Percentiles rank a stretch among this genome's conserved stretches.
These are phyloP conservation scores for Nidula microcarpa DNA, from an alignment of 768 basidiomycete species.

Conservation along the genomic window DNA sequence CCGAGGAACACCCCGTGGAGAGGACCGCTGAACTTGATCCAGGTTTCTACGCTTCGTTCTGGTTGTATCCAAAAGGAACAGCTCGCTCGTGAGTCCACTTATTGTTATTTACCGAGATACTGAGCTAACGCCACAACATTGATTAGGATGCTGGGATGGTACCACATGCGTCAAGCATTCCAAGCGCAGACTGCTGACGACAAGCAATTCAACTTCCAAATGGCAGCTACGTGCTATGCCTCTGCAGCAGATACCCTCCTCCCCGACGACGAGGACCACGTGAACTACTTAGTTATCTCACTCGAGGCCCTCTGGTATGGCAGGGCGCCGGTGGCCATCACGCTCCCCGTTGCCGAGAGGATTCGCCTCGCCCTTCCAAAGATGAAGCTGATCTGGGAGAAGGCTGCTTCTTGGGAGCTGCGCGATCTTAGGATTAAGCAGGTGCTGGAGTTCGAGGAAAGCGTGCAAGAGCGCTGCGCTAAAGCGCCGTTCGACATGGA, in stretches of 20 bases:
- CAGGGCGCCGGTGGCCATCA: conserved; percentile 17
- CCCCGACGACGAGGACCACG: conserved; percentile 33
- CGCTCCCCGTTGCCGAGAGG: conserved; percentile 16
- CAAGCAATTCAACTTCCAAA: conserved; percentile 10
- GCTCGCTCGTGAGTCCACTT: conserved; percentile 29
- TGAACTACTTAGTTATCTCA: conserved; percentile 23
- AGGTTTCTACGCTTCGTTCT: conserved; percentile 32
- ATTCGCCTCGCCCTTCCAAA: conserved; percentile 15
- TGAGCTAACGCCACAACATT: background rate
- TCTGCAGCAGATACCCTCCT: conserved; percentile 25
- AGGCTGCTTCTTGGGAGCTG: background rate
- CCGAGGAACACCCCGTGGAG: conserved; percentile 16
- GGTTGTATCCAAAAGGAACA: conserved; percentile 28
- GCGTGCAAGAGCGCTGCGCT: background rate
- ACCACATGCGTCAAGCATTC: conserved; percentile 18
- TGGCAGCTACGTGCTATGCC: conserved; percentile 23
- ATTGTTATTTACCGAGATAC: background rate
- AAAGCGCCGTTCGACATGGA: too few relatives aligned
- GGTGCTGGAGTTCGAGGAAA: background rate
- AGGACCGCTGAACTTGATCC: conserved; percentile 10
- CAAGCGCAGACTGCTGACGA: conserved; percentile 9
- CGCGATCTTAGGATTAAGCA: background rate
- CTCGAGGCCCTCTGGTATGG: conserved; percentile 26
- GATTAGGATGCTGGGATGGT: conserved; percentile 23
- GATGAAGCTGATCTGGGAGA: conserved; percentile 16